Evolutionary conservation across 2,329 filamentous ascomycete genomes (phyloP), one percentile per base, ranked within the genome.

Genomic region (Alternaria postmessia): DNA sequence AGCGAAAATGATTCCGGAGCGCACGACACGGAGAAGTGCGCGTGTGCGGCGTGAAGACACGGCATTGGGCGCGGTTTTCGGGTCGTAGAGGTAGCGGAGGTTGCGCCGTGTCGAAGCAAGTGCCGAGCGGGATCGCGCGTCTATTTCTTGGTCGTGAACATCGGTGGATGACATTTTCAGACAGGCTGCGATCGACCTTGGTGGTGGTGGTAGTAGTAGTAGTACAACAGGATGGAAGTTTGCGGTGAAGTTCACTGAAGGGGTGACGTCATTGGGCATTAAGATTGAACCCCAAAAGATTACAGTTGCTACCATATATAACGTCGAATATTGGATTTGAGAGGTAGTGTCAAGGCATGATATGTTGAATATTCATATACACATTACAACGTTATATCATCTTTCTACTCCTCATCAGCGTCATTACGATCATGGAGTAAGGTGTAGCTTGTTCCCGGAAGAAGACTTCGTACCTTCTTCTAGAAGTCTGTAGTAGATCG

Each of bases 1-100:
- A 11, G 78, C 48, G 68, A 81, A 81, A 53, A 79, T 75, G 36
- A 75, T 44, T 30, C 76, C 61, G 47, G 80, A 81, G 51, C 79
- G 78, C 1, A 75, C 48, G 18, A 72, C 73, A 55, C 77, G 77
- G 14, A 82, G 75, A 44, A 80, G 54, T 12, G 78, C 73, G 60
- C 80, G 75, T 0, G 80, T 81, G 55, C 78, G 78, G 38, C 79
- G 71, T 9, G 70, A 75, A 6, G 68, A 64, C 18, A 78, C 74
- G 53, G 73, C 34, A 65, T 36, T 49, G n/a, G 66, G 47, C 7
- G 65, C 68, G 16, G 70, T 67, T 46, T 68, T 65, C 30, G 79
- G 79, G 59, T 79, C 65, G 65, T 78, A 68, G 26, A 81, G 73
- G 67, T 78, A 80, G 63, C 74, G 69, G 11, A 80, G 62, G 51